Conservation (phyloP, 2,329 filamentous ascomycete species). For the Didymellaceae sp. region DNA sequence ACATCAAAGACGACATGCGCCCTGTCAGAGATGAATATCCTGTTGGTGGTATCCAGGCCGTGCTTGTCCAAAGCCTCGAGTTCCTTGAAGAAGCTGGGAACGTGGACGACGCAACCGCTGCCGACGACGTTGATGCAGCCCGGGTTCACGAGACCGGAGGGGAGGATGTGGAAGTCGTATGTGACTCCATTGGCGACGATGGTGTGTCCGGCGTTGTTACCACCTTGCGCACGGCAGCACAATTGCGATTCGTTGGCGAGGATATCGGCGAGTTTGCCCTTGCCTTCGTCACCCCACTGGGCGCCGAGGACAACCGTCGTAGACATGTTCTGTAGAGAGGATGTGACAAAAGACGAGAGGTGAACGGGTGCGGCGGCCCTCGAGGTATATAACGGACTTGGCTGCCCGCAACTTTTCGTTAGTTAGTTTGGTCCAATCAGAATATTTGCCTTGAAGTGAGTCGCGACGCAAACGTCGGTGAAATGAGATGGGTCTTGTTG, state of each 20-base stretch:
- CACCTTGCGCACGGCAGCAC: conserved; percentile 65
- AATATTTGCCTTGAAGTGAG: conserved; percentile 31
- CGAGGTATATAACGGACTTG: conserved; percentile 28
- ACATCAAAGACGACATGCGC: conserved; percentile 70
- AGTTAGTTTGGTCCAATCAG: conserved; percentile 25
- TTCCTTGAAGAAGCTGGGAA: conserved; percentile 72
- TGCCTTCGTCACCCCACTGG: conserved; percentile 67
- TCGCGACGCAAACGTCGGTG: conserved; percentile 17
- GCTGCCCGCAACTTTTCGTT: conserved; percentile 23
- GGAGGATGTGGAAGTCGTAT: conserved; percentile 51
- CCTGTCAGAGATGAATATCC: conserved; percentile 69
- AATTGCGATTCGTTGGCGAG: conserved; percentile 60
- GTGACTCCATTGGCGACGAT: conserved; percentile 56
- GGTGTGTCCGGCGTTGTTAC: conserved; percentile 63
- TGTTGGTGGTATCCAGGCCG: conserved; percentile 63
- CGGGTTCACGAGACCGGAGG: conserved; percentile 74
- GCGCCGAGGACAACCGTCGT: conserved; percentile 65
- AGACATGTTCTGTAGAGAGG: conserved; percentile 45
- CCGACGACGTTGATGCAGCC: conserved; percentile 75
- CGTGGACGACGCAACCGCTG: conserved; percentile 70
- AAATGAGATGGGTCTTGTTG: conserved; percentile 7
- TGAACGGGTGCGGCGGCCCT: conserved; percentile 24
- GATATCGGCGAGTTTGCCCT: conserved; percentile 67
- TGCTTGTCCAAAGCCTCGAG: conserved; percentile 66
- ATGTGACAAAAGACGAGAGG: conserved; percentile 7